phyloP scores from a whole-genome alignment of 805 yeast species.

The Vanderwaltozyma yarrowii region DNA sequence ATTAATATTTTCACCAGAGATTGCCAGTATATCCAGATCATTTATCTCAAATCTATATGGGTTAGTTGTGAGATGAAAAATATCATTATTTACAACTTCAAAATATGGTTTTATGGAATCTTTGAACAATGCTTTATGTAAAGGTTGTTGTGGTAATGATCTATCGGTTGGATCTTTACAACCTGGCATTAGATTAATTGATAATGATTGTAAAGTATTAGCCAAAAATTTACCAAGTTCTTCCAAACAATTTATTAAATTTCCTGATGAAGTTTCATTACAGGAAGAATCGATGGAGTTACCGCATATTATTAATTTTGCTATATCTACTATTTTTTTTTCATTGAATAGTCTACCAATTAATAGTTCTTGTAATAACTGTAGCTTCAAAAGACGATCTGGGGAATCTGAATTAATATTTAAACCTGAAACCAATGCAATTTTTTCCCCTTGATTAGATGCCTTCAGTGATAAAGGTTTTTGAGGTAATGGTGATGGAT shows the following conservation, averaged over 20 bases:
- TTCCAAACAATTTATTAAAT: slow-evolving; percentile 44
- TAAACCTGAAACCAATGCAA: slow-evolving; percentile 75
- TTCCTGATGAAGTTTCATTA: slow-evolving; percentile 38
- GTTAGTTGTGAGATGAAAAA: slow-evolving; percentile 43
- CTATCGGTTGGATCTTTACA: slow-evolving; percentile 73
- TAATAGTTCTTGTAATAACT: slow-evolving; percentile 57
- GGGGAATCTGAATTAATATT: slow-evolving; percentile 39
- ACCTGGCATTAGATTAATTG: slow-evolving; percentile 81
- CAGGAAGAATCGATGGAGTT: slow-evolving; percentile 39
- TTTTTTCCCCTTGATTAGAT: slow-evolving; percentile 26
- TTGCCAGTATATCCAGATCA: slow-evolving; percentile 51
- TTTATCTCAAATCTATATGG: slow-evolving; percentile 63
- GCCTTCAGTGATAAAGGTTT: no score
- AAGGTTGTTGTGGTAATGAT: slow-evolving; percentile 80
- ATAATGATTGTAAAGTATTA: slow-evolving; percentile 47
- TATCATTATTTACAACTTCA: slow-evolving; percentile 30
- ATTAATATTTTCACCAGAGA: slow-evolving; percentile 75
- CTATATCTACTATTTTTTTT: slow-evolving; percentile 27
- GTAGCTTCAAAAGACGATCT: slow-evolving; percentile 35
- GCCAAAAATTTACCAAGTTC: slow-evolving; percentile 50
- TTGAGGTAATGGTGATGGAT: slow-evolving; percentile 60
- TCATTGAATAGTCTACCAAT: slow-evolving; percentile 46
- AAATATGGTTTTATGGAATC: slow-evolving; percentile 33
- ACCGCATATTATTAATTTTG: slow-evolving; percentile 62
- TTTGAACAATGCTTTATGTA: slow-evolving; percentile 68